Conservation (phyloP, 2,329 filamentous ascomycete genomes). For the Keithomyces neogunnii region DNA sequence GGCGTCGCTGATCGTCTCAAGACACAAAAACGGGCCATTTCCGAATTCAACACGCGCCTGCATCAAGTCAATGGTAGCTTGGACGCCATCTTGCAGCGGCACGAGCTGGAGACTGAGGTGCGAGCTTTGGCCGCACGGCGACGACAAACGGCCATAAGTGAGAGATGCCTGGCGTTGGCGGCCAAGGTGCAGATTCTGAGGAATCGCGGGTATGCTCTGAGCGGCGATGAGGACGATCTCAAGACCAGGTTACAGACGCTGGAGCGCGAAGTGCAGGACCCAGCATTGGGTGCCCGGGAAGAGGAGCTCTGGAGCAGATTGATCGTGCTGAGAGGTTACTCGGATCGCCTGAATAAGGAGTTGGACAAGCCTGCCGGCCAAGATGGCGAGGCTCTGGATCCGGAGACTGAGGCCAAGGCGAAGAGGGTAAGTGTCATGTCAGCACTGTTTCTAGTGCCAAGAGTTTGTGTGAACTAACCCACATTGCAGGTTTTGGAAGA, state of each 20-base stretch:
- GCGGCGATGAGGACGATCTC: conserved; percentile 70
- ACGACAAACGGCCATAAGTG: conserved; percentile 63
- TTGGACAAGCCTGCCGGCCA: conserved; percentile 57
- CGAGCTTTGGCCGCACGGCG: conserved; percentile 64
- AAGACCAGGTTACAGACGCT: conserved; percentile 62
- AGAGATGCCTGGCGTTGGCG: conserved; percentile 65
- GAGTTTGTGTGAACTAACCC: not conserved
- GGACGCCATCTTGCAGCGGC: conserved; percentile 62
- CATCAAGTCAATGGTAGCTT: conserved; percentile 74
- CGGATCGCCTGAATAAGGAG: conserved; percentile 64
- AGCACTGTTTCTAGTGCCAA: not conserved
- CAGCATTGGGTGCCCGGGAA: conserved; percentile 63
- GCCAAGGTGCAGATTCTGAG: conserved; percentile 73
- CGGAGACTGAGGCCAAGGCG: conserved; percentile 61
- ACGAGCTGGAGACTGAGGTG: conserved; percentile 69
- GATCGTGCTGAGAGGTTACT: conserved; percentile 65
- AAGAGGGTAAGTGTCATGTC: conserved; percentile 53
- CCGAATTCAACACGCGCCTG: conserved; percentile 60
- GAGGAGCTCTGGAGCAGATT: conserved; percentile 83
- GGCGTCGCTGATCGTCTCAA: conserved; percentile 64
- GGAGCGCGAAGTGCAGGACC: conserved; percentile 64
- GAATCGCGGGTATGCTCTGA: conserved; percentile 74
- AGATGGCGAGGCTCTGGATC: conserved; percentile 51
- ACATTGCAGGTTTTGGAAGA: conserved; percentile 60
- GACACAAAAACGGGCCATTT: conserved; percentile 61